Percentiles rank a stretch among this genome's conserved stretches.
Conservation (phyloP, 148 eudicot species). For the Fagopyrum esculentum region DNA sequence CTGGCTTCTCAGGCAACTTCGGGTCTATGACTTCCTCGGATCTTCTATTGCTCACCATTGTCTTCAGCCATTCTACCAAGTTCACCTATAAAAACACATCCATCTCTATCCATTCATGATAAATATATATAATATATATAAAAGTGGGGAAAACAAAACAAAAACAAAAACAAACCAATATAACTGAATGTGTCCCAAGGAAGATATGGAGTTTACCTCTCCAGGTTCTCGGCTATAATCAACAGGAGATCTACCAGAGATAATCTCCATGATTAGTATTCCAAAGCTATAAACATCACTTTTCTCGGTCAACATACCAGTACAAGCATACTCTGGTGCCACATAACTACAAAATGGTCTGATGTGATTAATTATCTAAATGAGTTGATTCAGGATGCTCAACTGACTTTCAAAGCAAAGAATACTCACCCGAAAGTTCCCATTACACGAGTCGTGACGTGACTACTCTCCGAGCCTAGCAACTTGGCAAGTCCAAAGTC, state of each 20-base stretch:
- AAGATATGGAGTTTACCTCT: background rate
- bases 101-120: background rate
- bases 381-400: background rate
- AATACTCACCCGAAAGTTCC: constrained; percentile 12
- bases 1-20: constrained; percentile 1
- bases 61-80: constrained; percentile 12
- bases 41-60: constrained; percentile 16
- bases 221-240: constrained; percentile 9
- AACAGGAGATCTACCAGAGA: constrained; percentile 15
- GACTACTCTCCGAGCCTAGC: background rate
- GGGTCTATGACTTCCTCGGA: constrained; percentile 11
- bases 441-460: constrained; percentile 14
- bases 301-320: constrained; percentile 14
- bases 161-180: too few relatives aligned
- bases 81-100: constrained; percentile 9
- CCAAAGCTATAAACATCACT: constrained; percentile 13
- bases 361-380: background rate
- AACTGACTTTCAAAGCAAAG: background rate
- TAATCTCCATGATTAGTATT: constrained; percentile 13
- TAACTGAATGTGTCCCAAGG: background rate
- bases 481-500: constrained; percentile 15
- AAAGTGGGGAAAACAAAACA: background rate
- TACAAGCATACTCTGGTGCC: constrained; percentile 15
- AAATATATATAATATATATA: background rate
- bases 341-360: constrained; percentile 9